These are phyloP conservation scores for Rubroboletus pulcherrimus DNA, from an alignment of 768 basidiomycete species.

Conservation along the genomic window DNA sequence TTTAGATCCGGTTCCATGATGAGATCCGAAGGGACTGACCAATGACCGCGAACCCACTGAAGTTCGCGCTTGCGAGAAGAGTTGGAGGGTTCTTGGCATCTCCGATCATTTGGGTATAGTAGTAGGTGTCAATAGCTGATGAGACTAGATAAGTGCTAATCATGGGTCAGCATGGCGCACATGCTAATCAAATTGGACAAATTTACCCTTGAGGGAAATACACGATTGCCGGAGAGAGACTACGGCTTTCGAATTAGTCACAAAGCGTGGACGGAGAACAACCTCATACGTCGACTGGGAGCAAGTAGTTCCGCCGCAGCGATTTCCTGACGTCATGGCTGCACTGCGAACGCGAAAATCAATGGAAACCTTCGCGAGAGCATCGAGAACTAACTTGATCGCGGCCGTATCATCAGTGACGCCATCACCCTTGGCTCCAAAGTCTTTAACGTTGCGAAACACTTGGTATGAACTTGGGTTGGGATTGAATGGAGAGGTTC, in stretches of 20 bases:
- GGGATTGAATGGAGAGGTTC: slow-evolving; percentile 62
- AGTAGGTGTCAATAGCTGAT: slow-evolving; percentile 61
- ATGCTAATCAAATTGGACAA: not conserved
- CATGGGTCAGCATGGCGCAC: not conserved
- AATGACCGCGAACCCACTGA: slow-evolving; percentile 70
- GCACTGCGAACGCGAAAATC: slow-evolving; percentile 34
- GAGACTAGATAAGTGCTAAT: slow-evolving; percentile 65
- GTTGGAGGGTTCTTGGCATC: slow-evolving; percentile 68
- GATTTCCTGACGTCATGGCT: slow-evolving; percentile 58
- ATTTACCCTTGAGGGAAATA: slow-evolving; percentile 69
- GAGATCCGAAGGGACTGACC: slow-evolving; percentile 37
- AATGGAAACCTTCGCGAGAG: not conserved
- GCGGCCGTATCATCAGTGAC: slow-evolving; percentile 71
- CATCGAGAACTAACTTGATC: slow-evolving; percentile 48
- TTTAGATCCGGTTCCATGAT: not conserved
- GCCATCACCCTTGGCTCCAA: slow-evolving; percentile 58
- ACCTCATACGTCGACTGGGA: slow-evolving; percentile 47
- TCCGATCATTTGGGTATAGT: slow-evolving; percentile 76
- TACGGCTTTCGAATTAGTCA: not conserved
- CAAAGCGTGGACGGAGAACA: not conserved
- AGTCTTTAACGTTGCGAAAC: slow-evolving; percentile 72
- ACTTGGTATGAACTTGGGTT: slow-evolving; percentile 54
- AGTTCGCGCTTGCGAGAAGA: slow-evolving; percentile 55
- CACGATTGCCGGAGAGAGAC: slow-evolving; percentile 58
- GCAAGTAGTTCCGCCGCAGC: slow-evolving; percentile 52